A percentile compares a stretch with the other conserved stretches of the same genome.
Evolutionary conservation across 2,329 filamentous ascomycete genomes (phyloP).

Genomic region (Zasmidium angulare): DNA sequence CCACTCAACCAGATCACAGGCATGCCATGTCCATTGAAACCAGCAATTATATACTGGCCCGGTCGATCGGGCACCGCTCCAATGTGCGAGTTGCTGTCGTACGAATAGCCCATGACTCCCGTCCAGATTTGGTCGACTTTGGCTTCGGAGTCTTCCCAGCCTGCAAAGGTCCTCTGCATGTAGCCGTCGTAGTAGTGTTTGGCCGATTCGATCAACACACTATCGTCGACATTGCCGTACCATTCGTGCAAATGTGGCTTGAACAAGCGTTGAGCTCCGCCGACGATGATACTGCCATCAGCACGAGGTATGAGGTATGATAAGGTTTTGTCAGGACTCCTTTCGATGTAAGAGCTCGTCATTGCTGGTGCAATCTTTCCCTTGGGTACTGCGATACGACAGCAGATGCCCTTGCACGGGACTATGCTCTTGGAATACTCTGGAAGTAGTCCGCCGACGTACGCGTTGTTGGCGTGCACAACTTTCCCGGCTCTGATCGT

Average conservation of each 20-base stretch:
- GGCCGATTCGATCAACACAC: conserved; percentile 42
- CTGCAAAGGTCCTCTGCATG: conserved; percentile 49
- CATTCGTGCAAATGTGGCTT: conserved; percentile 38
- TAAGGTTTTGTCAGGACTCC: conserved; percentile 19
- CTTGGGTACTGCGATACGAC: conserved; percentile 22
- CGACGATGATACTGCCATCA: conserved; percentile 47
- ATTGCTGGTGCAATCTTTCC: conserved; percentile 15
- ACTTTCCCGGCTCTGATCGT: conserved; percentile 26
- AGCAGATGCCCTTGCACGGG: conserved; percentile 34
- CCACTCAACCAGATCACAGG: conserved; percentile 44
- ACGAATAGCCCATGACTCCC: conserved; percentile 34
- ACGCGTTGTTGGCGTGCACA: conserved; percentile 39
- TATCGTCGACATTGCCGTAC: conserved; percentile 50
- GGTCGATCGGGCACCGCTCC: conserved; percentile 18
- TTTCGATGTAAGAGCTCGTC: conserved; percentile 22
- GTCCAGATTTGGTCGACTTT: conserved; percentile 43
- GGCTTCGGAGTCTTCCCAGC: conserved; percentile 49
- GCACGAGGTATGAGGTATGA: conserved; percentile 43
- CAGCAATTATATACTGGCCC: conserved; percentile 18
- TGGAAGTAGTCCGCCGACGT: conserved; percentile 35
- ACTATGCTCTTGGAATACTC: conserved; percentile 35
- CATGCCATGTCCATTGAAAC: conserved; percentile 46
- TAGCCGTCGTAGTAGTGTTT: conserved; percentile 47
- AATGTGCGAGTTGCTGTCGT: conserved; percentile 19
- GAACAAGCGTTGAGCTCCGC: conserved; percentile 40